phyloP scores from a whole-genome alignment of 2,329 filamentous ascomycete species.

The Madurella mycetomatis region DNA sequence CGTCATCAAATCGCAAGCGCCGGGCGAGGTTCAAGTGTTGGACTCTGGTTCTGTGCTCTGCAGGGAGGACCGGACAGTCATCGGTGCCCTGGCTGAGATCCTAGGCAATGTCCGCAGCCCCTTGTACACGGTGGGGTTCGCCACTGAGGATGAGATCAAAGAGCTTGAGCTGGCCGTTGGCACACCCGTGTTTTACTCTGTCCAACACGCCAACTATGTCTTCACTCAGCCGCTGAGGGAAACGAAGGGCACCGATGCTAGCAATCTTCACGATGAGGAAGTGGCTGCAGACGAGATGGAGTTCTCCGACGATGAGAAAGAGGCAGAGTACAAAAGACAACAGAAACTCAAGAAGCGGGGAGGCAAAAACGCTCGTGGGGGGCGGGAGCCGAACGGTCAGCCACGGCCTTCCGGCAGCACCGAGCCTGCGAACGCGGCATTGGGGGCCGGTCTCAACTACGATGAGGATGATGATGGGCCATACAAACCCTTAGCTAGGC shows the following conservation, averaged over 20 bases:
- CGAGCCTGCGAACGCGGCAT: neutral
- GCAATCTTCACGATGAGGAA: conserved; percentile 93
- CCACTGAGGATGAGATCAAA: conserved; percentile 61
- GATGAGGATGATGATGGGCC: conserved; percentile 65
- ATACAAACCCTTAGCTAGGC: conserved; percentile 67
- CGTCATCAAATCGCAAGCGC: conserved; percentile 71
- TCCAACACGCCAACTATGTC: conserved; percentile 73
- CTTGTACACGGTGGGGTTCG: conserved; percentile 77
- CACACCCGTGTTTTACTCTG: conserved; percentile 72
- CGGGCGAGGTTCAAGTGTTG: conserved; percentile 79
- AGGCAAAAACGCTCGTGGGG: conserved; percentile 41
- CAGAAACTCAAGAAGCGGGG: conserved; percentile 61
- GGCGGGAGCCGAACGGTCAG: conserved; percentile 13
- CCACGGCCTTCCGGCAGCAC: neutral
- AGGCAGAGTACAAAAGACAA: conserved; percentile 72
- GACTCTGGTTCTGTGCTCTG: conserved; percentile 82
- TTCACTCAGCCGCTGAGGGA: conserved; percentile 78
- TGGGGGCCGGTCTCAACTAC: conserved; percentile 52
- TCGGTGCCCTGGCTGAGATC: conserved; percentile 80
- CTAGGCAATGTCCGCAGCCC: conserved; percentile 83
- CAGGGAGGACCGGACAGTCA: conserved; percentile 65
- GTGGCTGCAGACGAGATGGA: conserved; percentile 80
- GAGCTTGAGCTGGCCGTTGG: conserved; percentile 64
- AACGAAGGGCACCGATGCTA: conserved; percentile 86
- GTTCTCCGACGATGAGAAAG: conserved; percentile 94